phyloP scores from a whole-genome alignment of 306 rosid species.

The Styphnolobium japonicum region DNA sequence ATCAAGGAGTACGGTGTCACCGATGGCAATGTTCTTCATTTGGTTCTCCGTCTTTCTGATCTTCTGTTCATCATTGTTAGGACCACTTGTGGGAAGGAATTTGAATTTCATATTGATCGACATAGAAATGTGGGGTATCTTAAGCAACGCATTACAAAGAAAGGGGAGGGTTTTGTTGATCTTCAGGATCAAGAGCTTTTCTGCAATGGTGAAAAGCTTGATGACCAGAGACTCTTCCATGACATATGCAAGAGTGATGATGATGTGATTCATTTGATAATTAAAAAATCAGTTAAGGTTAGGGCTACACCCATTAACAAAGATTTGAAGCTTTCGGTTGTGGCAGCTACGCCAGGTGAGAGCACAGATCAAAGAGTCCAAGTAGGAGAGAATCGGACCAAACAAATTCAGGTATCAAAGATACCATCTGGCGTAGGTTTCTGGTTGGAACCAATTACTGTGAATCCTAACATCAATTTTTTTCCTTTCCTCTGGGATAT shows the following conservation, averaged over 20 bases:
- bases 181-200: conserved; percentile 61
- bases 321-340: conserved; percentile 54
- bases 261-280: conserved; percentile 50
- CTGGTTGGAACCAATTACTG: conserved; percentile 44
- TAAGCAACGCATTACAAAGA: conserved; percentile 46
- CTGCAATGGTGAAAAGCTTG: conserved; percentile 57
- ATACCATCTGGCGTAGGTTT: conserved; percentile 32
- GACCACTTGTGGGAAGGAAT: conserved; percentile 53
- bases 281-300: conserved; percentile 56
- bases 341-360: conserved; percentile 27
- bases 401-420: conserved; percentile 17
- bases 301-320: conserved; percentile 34
- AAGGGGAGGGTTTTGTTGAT: conserved; percentile 43
- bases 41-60: conserved; percentile 64
- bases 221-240: conserved; percentile 49
- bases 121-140: conserved; percentile 55
- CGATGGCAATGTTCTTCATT: conserved; percentile 56
- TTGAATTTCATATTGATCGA: conserved; percentile 48
- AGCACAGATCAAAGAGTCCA: background rate
- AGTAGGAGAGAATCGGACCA: conserved; percentile 10
- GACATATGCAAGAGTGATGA: conserved; percentile 49
- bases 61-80: conserved; percentile 50
- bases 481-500: conserved; percentile 41
- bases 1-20: conserved; percentile 59
- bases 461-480: conserved; percentile 35